These are phyloP conservation scores for Dendrostoma leiphaemia DNA, from an alignment of 2,329 filamentous ascomycete genomes.

Conservation along the genomic window DNA sequence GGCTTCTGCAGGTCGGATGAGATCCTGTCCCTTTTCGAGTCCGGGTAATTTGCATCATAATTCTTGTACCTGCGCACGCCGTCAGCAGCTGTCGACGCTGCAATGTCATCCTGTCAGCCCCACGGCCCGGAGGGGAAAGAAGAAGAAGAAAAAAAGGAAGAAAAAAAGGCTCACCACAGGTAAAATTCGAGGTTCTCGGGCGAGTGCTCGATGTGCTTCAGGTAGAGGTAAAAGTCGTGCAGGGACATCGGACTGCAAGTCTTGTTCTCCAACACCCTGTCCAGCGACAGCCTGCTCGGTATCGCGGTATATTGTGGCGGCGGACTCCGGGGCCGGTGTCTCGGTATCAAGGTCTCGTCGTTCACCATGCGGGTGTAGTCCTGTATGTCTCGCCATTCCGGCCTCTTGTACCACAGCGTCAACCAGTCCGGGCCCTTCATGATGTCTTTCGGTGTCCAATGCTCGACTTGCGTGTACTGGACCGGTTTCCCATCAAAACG, in stretches of 20 bases:
- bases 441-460: background rate
- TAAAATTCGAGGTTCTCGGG: slow-evolving; percentile 50
- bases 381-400: slow-evolving; percentile 46
- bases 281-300: slow-evolving; percentile 38
- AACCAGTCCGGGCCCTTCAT: slow-evolving; percentile 31
- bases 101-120: too few species aligned
- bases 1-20: background rate
- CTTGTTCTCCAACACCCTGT: slow-evolving; percentile 46
- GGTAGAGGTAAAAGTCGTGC: slow-evolving; percentile 51
- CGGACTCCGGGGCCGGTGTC: slow-evolving; percentile 8
- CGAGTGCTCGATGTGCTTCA: slow-evolving; percentile 48
- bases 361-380: slow-evolving; percentile 41
- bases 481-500: background rate
- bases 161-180: slow-evolving; percentile 46
- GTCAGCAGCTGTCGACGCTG: slow-evolving; percentile 2
- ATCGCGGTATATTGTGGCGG: slow-evolving; percentile 33
- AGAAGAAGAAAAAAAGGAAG: too few species aligned
- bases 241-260: slow-evolving; percentile 49
- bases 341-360: slow-evolving; percentile 14
- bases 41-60: slow-evolving; percentile 35
- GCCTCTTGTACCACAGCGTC: slow-evolving; percentile 45
- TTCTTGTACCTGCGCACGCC: slow-evolving; percentile 38
- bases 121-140: too few species aligned
- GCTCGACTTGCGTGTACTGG: background rate
- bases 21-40: slow-evolving; percentile 12